Percentiles rank a stretch among this genome's conserved stretches.
Conservation (phyloP, 139 green algal species). For the Chlorokybus atmophyticus region DNA sequence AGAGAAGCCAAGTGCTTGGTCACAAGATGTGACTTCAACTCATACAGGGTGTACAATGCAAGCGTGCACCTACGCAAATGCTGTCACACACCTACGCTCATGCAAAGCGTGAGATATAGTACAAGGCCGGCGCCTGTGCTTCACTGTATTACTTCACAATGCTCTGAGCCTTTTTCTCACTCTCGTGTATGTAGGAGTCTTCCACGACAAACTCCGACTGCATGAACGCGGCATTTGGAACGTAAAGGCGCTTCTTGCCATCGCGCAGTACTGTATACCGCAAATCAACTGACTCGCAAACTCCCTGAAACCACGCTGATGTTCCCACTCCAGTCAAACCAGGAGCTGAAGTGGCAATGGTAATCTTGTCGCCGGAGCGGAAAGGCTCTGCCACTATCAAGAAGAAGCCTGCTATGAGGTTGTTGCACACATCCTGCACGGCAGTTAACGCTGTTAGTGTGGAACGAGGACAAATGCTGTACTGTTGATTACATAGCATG, state of each 20-base stretch:
- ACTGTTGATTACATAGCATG: background rate
- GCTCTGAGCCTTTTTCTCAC: no score
- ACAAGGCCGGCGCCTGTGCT: no score
- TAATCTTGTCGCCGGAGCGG: conserved; percentile 13
- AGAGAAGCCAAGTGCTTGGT: no score
- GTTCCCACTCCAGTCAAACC: background rate
- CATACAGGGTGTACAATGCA: no score
- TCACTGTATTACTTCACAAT: no score
- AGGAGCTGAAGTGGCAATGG: background rate
- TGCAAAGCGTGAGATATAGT: no score
- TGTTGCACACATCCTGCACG: conserved; percentile 23
- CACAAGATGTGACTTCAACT: no score
- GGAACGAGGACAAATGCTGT: background rate
- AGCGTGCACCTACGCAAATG: no score
- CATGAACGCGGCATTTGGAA: conserved; percentile 25
- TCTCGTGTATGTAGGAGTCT: no score
- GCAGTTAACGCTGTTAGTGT: background rate
- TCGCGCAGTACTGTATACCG: conserved; percentile 17
- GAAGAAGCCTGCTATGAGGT: conserved; percentile 27
- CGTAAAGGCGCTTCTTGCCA: conserved; percentile 12
- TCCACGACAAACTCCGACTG: conserved; percentile 13
- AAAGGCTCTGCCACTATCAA: conserved; percentile 22
- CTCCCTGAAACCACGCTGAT: conserved; percentile 17
- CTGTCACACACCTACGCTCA: no score
- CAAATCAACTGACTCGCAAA: conserved; percentile 23